Base-by-base conservation (phyloP, 2,329 filamentous ascomycete genomes). In the Allantophomopsis cytisporea region DNA sequence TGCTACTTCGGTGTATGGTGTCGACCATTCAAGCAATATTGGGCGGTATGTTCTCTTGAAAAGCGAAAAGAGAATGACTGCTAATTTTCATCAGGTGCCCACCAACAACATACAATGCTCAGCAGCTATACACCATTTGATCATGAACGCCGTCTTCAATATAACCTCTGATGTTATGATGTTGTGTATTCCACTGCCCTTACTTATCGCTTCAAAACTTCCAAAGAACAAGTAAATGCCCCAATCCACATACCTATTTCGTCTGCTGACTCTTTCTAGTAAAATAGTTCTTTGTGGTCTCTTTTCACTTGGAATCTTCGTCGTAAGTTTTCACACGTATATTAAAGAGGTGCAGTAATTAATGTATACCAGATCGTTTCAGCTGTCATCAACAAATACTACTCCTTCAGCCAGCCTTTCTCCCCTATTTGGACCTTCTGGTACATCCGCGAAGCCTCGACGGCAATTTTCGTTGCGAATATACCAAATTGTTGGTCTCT, bases 131-230 rank as follows among this genome's bases (percentile, higher is more conserved):
- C 60, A 73, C 49, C 76, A 76, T 47, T 62, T 74, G 10, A 74
- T 76, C 38, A 68, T 69, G 13, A 73, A 77, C 42, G 66, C 69
- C 1, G 60, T 65, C 4, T 66, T 79, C 50, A 79, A 80, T 47
- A 68, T 78, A 37, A 66, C 68, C 2, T 75, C 71, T 18, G 75
- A 79, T 45, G 31, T 76, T 2, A 63, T 72, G 57, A 76, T 80
- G 50, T 66, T 79, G 20, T 50, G 63, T 3, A 66, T 79, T 15
- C 71, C 73, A 1, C 61, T 78, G 45, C 72, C 73, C 1, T 51
- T 69, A 31, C 48, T 55, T 14, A 41, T 55, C 5, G 46, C 62
- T 18, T 63, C 73, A 1, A 62, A 65, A 35, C 58, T 78, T 5
- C 51, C 52, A 18, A 37, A 39, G 31, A 21, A 43, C 34, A 49